Evolutionary conservation across 1,284 basidiomycete species (phyloP).

Genomic region (Mixia osmundae): DNA sequence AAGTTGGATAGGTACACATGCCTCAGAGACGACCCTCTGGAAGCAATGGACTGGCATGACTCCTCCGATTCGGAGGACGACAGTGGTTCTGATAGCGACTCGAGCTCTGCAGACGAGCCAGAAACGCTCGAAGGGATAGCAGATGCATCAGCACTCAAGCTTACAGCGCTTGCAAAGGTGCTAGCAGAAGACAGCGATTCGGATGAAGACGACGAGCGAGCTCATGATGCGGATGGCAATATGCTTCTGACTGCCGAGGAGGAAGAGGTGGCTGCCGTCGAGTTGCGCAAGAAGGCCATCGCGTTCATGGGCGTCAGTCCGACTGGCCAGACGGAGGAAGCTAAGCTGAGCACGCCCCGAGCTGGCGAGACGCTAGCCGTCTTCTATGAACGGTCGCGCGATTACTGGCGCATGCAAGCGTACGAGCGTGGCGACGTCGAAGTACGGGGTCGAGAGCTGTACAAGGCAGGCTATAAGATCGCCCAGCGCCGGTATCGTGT

Average conservation of each 20-base stretch:
- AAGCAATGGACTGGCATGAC: conserved; percentile 26
- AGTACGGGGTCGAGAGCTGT: conserved; percentile 51
- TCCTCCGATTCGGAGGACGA: conserved; percentile 20
- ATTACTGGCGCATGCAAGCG: conserved; percentile 61
- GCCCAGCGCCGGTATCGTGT: conserved; percentile 43
- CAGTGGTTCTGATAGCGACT: conserved; percentile 32
- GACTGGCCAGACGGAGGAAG: conserved; percentile 37
- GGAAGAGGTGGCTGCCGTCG: conserved; percentile 19
- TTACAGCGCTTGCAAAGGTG: conserved; percentile 9
- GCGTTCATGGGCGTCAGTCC: conserved; percentile 48
- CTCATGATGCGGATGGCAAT: conserved; percentile 14
- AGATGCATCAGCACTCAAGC: conserved; percentile 23
- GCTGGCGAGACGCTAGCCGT: conserved; percentile 67
- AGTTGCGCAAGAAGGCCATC: conserved; percentile 37
- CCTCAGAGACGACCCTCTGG: conserved; percentile 39
- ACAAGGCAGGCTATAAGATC: conserved; percentile 51
- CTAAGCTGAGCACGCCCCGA: conserved; percentile 52
- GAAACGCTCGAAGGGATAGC: conserved; percentile 30
- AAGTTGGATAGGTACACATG: conserved; percentile 54
- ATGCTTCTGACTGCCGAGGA: conserved; percentile 8
- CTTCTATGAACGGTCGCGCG: conserved; percentile 63
- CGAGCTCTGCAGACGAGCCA: conserved; percentile 27
- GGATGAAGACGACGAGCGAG: conserved; percentile 17
- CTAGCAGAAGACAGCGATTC: conserved; percentile 2
- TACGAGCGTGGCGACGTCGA: conserved; percentile 30